These are phyloP conservation scores for Fusarium protoensiforme DNA, from an alignment of 2,329 filamentous ascomycete genomes.

Conservation along the genomic window DNA sequence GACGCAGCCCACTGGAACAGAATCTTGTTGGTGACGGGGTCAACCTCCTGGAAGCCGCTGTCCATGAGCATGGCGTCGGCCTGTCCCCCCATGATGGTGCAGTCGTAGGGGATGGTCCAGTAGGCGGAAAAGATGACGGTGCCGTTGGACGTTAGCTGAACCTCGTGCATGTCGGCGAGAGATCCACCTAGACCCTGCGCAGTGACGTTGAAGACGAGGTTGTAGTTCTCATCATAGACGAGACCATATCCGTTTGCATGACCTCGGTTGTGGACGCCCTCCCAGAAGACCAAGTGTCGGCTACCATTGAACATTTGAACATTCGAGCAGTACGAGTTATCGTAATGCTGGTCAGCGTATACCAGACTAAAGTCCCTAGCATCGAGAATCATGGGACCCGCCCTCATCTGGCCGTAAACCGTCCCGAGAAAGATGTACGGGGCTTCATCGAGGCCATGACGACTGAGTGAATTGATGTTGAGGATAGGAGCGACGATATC, in stretches of 20 bases:
- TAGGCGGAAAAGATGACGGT: constrained; percentile 57
- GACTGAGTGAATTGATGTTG: constrained; percentile 48
- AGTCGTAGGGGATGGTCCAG: constrained; percentile 46
- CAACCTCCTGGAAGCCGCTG: constrained; percentile 53
- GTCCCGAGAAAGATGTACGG: constrained; percentile 49
- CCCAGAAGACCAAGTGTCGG: constrained; percentile 52
- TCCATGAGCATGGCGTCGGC: constrained; percentile 46
- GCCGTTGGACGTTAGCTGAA: constrained; percentile 53
- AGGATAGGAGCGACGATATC: constrained; percentile 48
- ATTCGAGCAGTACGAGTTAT: constrained; percentile 39
- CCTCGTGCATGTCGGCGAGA: constrained; percentile 55
- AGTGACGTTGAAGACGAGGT: constrained; percentile 51
- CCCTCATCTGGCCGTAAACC: constrained; percentile 34
- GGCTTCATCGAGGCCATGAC: constrained; percentile 40
- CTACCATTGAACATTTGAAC: constrained; percentile 46
- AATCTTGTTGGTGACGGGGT: constrained; percentile 49
- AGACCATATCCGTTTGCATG: constrained; percentile 46
- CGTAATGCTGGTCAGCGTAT: constrained; percentile 50
- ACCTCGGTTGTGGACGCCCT: constrained; percentile 39
- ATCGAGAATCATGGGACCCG: constrained; percentile 50
- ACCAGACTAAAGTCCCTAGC: constrained; percentile 51
- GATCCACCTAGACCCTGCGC: constrained; percentile 49
- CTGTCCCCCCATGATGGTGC: constrained; percentile 46
- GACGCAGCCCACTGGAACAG: constrained; percentile 52
- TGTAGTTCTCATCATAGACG: constrained; percentile 49